A percentile compares a stretch with the other conserved stretches of the same genome.
phyloP scores from a whole-genome alignment of 192 early-diverging fungal genomes.

The Linnemannia zychae region DNA sequence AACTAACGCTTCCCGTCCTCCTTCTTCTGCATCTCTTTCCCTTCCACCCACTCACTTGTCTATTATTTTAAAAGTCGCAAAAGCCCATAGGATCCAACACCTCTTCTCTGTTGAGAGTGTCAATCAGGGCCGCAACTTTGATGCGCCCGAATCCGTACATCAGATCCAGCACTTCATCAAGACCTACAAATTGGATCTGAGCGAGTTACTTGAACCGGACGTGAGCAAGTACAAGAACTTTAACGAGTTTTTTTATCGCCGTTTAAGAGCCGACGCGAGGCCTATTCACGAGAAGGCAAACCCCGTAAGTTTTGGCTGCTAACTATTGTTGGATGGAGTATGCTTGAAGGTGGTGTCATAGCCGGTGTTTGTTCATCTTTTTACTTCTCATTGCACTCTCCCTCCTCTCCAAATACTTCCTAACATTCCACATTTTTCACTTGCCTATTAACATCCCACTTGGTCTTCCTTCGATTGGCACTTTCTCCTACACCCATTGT shows the following conservation, averaged over 20 bases:
- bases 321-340: background rate
- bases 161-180: conserved; percentile 78
- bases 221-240: conserved; percentile 68
- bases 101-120: conserved; percentile 39
- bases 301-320: conserved; percentile 9
- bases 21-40: background rate
- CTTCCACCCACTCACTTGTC: background rate
- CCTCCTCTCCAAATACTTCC: too few species aligned
- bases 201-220: conserved; percentile 69
- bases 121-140: conserved; percentile 74
- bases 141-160: conserved; percentile 65
- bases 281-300: conserved; percentile 55
- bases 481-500: too few species aligned
- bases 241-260: conserved; percentile 83
- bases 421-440: too few species aligned
- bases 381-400: too few species aligned
- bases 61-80: conserved; percentile 25
- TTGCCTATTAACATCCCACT: too few species aligned
- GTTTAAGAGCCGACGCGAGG: conserved; percentile 72
- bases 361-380: too few species aligned
- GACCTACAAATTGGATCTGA: conserved; percentile 76
- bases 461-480: too few species aligned
- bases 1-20: background rate
- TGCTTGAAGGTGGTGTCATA: background rate
- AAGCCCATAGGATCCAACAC: conserved; percentile 35